Base-by-base conservation (phyloP, 352 stramenopile species). In the Phytophthora pistaciae region DNA sequence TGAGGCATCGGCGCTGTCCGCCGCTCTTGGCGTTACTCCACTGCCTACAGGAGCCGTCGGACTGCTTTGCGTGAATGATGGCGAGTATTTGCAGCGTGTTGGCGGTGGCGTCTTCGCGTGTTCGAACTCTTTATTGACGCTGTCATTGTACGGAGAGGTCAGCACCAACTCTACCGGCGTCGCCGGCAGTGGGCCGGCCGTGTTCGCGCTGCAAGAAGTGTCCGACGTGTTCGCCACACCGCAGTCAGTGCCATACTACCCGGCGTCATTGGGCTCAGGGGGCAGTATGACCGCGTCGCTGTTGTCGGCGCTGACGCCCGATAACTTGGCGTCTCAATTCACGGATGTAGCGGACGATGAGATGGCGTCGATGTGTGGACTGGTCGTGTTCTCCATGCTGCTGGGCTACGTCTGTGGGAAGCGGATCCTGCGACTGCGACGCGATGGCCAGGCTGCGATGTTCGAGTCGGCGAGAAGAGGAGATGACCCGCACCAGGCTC, bases 81-180 rank as follows among this genome's bases (percentile, higher is more conserved):
- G 66, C 25, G 65, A 75, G 27, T 90, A 88, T 58, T 60, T 90
- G 44, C 79, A 88, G 36, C 54, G 56, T 14, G 40, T 72, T 31
- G 75, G 70, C 13, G 57, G 72, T 16, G 27, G 70, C 38, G 21
- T 54, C 25, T 90, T 85, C 56, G 60, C 55, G 3, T 90, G 82
- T 48, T 88, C 80, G 6, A 90, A 90, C 44, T 59, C 74, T 1
- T 77, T 76, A 3, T 75, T 87, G n/a, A 44, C 58, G 23, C 52
- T 87, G 55, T 78, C 76, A 1, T 53, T 90, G 38, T 75, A 76
- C 23, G n/a, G 72, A 33, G 64, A 72, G 21, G 54, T 72, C 16
- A 78, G 66, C 44, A 57, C 58, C 6, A 82, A 79, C 13, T 69
- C 70, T 3, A 71, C 52, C 0, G 60, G 42, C 5, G 54, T 75